Conservation (phyloP, 495 filamentous ascomycete genomes). For the Glonium stellatum region DNA sequence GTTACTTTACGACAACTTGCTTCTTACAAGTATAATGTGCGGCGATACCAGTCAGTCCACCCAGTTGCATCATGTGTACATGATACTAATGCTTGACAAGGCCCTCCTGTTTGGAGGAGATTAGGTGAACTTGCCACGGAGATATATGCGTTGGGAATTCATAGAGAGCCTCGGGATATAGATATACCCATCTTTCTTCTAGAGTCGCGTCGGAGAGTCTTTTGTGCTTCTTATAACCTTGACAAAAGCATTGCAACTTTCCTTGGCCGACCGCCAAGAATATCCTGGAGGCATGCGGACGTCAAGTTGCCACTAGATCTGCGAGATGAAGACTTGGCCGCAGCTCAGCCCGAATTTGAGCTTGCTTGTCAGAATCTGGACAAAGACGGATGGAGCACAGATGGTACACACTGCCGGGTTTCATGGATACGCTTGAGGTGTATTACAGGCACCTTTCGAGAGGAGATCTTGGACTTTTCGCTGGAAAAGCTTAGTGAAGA, state of each 20-base stretch:
- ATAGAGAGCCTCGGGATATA: conserved; percentile 10
- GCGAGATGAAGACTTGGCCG: conserved; percentile 7
- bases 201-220: conserved; percentile 9
- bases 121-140: conserved; percentile 15
- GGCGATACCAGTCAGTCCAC: conserved; percentile 11
- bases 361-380: conserved; percentile 1
- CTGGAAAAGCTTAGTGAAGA: conserved; percentile 1
- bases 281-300: conserved; percentile 15
- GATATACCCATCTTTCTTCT: conserved; percentile 9
- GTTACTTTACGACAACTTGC: conserved; percentile 14
- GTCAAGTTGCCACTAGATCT: conserved; percentile 19
- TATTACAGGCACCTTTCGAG: conserved; percentile 1
- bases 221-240: conserved; percentile 5
- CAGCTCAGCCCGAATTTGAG: background rate
- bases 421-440: conserved; percentile 10
- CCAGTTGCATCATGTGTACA: background rate
- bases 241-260: conserved; percentile 20
- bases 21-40: background rate
- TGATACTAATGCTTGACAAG: background rate
- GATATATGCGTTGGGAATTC: conserved; percentile 18
- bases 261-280: conserved; percentile 14
- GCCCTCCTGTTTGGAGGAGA: conserved; percentile 12
- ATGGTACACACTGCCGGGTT: background rate
- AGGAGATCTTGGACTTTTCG: conserved; percentile 20
- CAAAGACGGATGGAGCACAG: conserved; percentile 14